These are phyloP conservation scores for Lasiodiplodia hormozganensis DNA, from an alignment of 2,329 filamentous ascomycete species.

Conservation along the genomic window DNA sequence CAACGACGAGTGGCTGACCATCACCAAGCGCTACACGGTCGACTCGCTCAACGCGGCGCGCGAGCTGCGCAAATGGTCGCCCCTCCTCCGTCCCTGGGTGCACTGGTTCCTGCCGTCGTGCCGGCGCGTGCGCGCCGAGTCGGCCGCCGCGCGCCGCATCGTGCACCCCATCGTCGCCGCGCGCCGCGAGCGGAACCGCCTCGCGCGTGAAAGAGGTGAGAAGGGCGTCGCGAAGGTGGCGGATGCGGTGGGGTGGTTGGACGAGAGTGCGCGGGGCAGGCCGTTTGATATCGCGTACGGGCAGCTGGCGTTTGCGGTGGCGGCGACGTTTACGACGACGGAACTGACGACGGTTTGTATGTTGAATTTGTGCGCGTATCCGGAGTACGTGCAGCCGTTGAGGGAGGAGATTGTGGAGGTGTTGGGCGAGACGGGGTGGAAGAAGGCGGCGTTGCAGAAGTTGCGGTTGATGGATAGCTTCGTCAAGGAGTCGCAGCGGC, in stretches of 20 bases:
- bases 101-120: slow-evolving; percentile 5
- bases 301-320: slow-evolving; percentile 20
- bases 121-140: background rate
- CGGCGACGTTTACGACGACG: slow-evolving; percentile 31
- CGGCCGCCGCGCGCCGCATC: background rate
- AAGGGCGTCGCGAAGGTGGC: background rate
- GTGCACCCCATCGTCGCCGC: background rate
- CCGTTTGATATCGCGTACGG: background rate
- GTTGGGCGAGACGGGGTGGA: background rate
- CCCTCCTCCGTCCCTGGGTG: slow-evolving; percentile 39
- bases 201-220: background rate
- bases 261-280: background rate
- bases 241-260: slow-evolving; percentile 5
- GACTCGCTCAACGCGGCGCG: slow-evolving; percentile 43
- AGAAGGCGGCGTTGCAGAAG: slow-evolving; percentile 26
- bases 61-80: slow-evolving; percentile 43
- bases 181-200: too few relatives aligned
- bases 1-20: slow-evolving; percentile 50
- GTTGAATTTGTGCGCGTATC: slow-evolving; percentile 31
- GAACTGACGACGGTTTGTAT: background rate
- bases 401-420: slow-evolving; percentile 26
- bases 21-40: slow-evolving; percentile 44
- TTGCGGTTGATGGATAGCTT: slow-evolving; percentile 32
- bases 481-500: slow-evolving; percentile 30
- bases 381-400: slow-evolving; percentile 32